Evolutionary conservation across 495 filamentous ascomycete species (phyloP), one percentile per base, ranked within the genome.

Genomic region (Bacidia rubella): DNA sequence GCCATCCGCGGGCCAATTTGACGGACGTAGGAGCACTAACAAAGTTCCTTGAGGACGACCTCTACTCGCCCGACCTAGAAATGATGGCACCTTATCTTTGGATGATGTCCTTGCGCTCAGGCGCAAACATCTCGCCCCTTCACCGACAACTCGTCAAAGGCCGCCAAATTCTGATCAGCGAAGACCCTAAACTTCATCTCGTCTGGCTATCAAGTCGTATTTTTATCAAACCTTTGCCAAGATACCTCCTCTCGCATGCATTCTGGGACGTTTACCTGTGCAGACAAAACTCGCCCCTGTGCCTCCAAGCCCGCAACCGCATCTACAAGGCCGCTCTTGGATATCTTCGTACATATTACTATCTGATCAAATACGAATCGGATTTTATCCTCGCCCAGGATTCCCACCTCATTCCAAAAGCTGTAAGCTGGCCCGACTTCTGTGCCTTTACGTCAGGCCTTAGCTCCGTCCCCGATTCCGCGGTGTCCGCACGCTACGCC

Each of bases 201-300:
- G 66, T 81, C 4, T 82, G 76, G 78, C 56, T 62, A 26, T 56
- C 73, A 17, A 54, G 66, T 15, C 54, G 62, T 2, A 70, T 81
- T 22, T 79, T 68, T 59, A 62, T 82, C 50, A 82, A 81, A 50
- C 77, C 76, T 0, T 47, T 82, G 0, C 78, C 78, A 0, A 19
- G 51, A 12, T 80, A 68, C 51, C 69, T 81, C 1, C 65, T 74
- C 12, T 65, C 62, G 0, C 46, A 59, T 11, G 58, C 53, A 2
- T 78, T 80, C 56, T 81, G 75, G 73, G 4, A 51, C n/a, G 2
- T 43, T 0, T 49, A 65, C 32, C 55, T 77, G 1, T 26, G 10
- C 19, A 23, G 49, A 12, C 2, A 25, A 25, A 32, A 12, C 19
- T 42, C 29, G 23, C 11, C 12, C 10, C 52, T 40, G 12, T n/a